Evolutionary conservation across 306 rosid species (phyloP), one percentile per base, ranked within the genome.

Genomic region (Dryas drummondii): DNA sequence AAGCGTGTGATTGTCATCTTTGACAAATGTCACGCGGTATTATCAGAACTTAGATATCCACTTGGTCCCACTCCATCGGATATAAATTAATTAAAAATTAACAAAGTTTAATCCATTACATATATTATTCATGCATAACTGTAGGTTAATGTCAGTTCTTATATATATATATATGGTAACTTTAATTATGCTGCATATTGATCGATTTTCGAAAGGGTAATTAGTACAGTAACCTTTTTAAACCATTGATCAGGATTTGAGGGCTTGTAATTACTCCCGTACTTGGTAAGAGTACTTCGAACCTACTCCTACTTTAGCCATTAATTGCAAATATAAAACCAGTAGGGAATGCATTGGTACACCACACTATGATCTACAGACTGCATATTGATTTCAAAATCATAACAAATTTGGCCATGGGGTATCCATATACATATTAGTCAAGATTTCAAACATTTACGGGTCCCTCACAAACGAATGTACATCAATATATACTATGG

Each of bases 21-120:
- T 91, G 92, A 87, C 91, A 80, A 84, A 78, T 76, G n/a, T 78
- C 86, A 88, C 83, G 87, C 86, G 73, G 74, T 75, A 62, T 69
- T 51, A 81, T 74, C 37, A 78, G 71, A 66, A 46, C 46, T 65
- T 66, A 80, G 79, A 70, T 32, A 32, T 83, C 83, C 82, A 79
- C 79, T 81, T 71, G 73, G 83, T 66, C 70, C 46, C 70, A 32
- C 37, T 32, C 37, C 37, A 32, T 32, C 3, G 37, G 37, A 32
- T 32, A 32, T 32, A 32, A 32, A 2, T 32, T 32, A 32, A 32
- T 32, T 32, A 32, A 1, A 32, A 32, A 32, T 32, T 32, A 22
- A 22, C 22, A 22, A 22, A 22, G 22, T 22, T 22, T 22, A 22
- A 22, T 22, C 22, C 49, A 65, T 44, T 44, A 46, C 22, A 44